A percentile compares a stretch with the other conserved stretches of the same genome.
Evolutionary conservation across 345 rosid species (phyloP).

Genomic region (Bruguiera gymnorhiza): DNA sequence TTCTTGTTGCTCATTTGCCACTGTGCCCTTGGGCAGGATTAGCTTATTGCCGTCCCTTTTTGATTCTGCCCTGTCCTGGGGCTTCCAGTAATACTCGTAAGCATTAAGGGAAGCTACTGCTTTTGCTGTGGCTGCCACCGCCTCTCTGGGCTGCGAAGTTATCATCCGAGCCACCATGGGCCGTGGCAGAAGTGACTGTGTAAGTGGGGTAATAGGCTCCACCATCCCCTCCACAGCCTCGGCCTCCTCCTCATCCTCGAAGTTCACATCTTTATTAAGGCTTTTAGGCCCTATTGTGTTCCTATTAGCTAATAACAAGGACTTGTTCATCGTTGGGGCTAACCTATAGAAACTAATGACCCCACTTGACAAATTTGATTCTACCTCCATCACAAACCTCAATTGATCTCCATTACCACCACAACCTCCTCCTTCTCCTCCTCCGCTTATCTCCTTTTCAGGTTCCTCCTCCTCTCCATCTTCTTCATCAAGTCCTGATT

Average conservation of each 20-base stretch:
- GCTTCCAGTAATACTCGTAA: conserved; percentile 69
- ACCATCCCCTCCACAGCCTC: conserved; percentile 1
- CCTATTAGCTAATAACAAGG: conserved; percentile 39
- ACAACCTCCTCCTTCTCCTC: conserved; percentile 4
- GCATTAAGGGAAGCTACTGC: conserved; percentile 44
- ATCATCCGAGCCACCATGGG: conserved; percentile 42
- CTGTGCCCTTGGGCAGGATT: conserved; percentile 19
- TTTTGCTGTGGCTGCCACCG: conserved; percentile 18
- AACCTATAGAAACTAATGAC: conserved; percentile 49
- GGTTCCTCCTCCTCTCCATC: conserved; percentile 17
- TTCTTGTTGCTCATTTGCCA: conserved; percentile 25
- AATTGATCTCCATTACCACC: conserved; percentile 14
- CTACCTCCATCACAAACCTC: conserved; percentile 26
- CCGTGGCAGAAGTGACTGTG: conserved; percentile 58
- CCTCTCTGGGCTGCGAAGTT: conserved; percentile 22
- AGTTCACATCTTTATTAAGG: conserved; percentile 27
- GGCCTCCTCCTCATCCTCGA: conserved; percentile 20
- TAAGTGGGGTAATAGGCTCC: conserved; percentile 32
- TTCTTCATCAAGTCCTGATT: conserved; percentile 13
- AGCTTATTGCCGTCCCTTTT: conserved; percentile 1
- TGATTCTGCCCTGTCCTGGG: conserved; percentile 25
- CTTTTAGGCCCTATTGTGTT: conserved; percentile 52
- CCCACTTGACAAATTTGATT: conserved; percentile 39
- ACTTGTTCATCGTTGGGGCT: conserved; percentile 47
- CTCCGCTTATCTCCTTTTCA: conserved; percentile 20